Conservation (phyloP, 1,139 yeast species). For the Taphrina sp. region DNA sequence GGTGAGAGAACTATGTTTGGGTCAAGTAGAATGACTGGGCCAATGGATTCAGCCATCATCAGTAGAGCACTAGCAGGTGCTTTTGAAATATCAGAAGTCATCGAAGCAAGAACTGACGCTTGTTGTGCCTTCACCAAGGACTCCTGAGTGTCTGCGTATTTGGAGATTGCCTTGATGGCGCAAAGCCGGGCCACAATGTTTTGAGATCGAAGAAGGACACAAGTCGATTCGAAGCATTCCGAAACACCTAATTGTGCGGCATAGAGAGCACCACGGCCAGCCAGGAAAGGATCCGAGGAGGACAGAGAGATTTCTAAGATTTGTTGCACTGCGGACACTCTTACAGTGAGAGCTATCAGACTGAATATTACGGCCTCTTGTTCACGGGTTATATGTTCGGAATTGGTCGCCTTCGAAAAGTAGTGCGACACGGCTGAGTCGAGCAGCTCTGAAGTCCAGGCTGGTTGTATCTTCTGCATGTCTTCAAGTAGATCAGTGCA, state of each 20-base stretch:
- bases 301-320: conserved; percentile 5
- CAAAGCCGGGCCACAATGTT: conserved; percentile 15
- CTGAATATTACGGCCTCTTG: conserved; percentile 27
- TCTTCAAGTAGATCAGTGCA: conserved; percentile 28
- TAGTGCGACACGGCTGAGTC: conserved; percentile 12
- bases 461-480: conserved; percentile 10
- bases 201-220: conserved; percentile 1
- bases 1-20: conserved; percentile 14
- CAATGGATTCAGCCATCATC: conserved; percentile 32
- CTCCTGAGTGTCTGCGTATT: conserved; percentile 18
- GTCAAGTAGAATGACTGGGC: conserved; percentile 28
- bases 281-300: conserved; percentile 10
- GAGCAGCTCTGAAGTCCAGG: conserved; percentile 1
- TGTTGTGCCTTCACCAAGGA: conserved; percentile 16
- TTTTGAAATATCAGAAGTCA: conserved; percentile 3
- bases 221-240: conserved; percentile 1
- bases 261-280: conserved; percentile 23
- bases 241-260: conserved; percentile 21
- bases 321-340: not conserved
- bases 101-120: conserved; percentile 12
- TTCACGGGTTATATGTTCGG: conserved; percentile 14
- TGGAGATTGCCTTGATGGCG: conserved; percentile 26
- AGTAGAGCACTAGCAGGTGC: conserved; percentile 27
- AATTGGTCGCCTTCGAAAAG: not conserved
- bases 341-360: conserved; percentile 4